A percentile compares a stretch with the other conserved stretches of the same genome.
phyloP scores from a whole-genome alignment of 2,329 filamentous ascomycete species.

The Cytospora schulzeri region DNA sequence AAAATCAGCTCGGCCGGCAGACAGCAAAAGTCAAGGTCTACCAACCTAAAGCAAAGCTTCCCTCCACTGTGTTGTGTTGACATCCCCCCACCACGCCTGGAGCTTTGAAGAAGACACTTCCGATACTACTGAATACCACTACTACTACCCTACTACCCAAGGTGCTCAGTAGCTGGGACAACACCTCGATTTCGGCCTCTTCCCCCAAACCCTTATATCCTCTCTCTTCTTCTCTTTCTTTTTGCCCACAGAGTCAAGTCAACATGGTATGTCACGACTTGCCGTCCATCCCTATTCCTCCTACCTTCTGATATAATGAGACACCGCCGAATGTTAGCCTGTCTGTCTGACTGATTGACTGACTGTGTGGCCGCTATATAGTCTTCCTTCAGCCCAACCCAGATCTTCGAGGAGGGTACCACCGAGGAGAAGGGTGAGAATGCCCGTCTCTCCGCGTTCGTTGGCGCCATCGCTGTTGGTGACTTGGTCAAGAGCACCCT shows the following conservation, averaged over 20 bases:
- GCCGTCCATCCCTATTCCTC: not conserved
- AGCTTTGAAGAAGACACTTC: not conserved
- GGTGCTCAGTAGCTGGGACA: not conserved
- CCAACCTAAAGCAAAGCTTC: not conserved
- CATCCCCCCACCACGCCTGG: constrained; percentile 3
- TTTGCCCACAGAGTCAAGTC: not conserved
- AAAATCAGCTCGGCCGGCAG: constrained; percentile 26
- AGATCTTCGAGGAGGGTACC: constrained; percentile 97
- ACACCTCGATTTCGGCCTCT: not conserved
- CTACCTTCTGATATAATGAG: not conserved
- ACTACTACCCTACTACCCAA: too few relatives aligned
- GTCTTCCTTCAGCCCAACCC: constrained; percentile 80
- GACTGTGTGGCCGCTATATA: constrained; percentile 29
- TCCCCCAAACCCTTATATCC: not conserved
- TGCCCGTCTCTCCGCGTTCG: constrained; percentile 96
- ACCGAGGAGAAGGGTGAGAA: constrained; percentile 99
- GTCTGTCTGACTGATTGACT: too few relatives aligned
- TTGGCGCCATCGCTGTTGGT: constrained; percentile 95
- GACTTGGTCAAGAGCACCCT: constrained; percentile 97
- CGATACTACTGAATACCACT: not conserved
- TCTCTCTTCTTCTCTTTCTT: not conserved
- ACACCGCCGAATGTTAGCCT: too few relatives aligned
- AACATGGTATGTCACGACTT: constrained; percentile 21
- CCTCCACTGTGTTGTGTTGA: constrained; percentile 12
- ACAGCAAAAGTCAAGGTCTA: constrained; percentile 12